Base-by-base conservation (phyloP, 306 rosid species). In the Rubus parviflorus region DNA sequence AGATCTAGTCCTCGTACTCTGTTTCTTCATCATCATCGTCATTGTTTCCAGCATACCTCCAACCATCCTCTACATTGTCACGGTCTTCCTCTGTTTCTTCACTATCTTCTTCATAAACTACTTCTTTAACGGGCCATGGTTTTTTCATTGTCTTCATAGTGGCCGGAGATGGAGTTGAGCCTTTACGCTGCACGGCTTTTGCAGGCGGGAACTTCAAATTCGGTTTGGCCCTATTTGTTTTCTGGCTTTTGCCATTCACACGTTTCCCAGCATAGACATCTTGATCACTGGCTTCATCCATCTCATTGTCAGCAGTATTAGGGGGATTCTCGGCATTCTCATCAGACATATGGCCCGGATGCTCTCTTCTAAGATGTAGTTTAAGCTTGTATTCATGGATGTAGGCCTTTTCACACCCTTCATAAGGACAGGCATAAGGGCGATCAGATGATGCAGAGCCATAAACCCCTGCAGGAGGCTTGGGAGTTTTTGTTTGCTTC, bases 41-140 rank as follows among this genome's bases (percentile, higher is more conserved):
- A 0, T 92, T 85, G 77, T 90, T 88, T 76, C 88, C 91, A 1
- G 86, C 86, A 25, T 81, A 91, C 82, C 97, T 89, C 99, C 97
- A 92, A 64, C 97, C 96, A 52, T 92, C 97, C 81, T 95, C 97
- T 69, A 88, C 90, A 58, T 92, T 92, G 79, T 95, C 96, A 3
- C 96, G 92, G 80, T 95, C 97, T 84, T 95, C 97, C 77, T 95
- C 99, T 0, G 99, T 95, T 85, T 95, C 99, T 89, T 95, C 99
- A 22, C 97, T 95, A 67, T 95, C 98, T 82, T 91, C 97, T 58
- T 87, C 95, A 1, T 67, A 90, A 30, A 79, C 79, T 69, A 79
- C 77, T 73, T 92, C 97, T 82, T 90, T 90, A 74, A 81, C 87
- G 0, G 92, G 87, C 98, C 98, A 95, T 42, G 92, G 81, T 48